phyloP scores from a whole-genome alignment of 108 stramenopile genomes.

The Skeletonema menzelii region DNA sequence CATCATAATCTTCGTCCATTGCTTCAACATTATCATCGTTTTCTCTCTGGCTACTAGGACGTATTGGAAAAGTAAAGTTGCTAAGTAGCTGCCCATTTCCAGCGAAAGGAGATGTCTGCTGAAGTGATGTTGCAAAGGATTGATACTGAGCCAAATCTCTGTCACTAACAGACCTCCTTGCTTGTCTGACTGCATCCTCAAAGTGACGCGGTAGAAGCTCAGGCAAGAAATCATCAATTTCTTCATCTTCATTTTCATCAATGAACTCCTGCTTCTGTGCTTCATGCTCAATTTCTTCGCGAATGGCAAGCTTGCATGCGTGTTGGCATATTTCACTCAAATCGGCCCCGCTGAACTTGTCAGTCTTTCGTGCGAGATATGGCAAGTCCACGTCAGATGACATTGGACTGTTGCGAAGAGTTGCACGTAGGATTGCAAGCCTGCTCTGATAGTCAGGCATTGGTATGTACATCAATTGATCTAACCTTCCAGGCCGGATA shows the following conservation, averaged over 20 bases:
- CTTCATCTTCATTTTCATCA: conserved; percentile 62
- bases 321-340: conserved; percentile 89
- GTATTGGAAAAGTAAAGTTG: conserved; percentile 51
- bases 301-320: conserved; percentile 88
- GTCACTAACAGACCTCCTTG: conserved; percentile 86
- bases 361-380: conserved; percentile 72
- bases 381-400: conserved; percentile 78
- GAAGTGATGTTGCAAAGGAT: conserved; percentile 72
- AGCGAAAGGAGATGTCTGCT: background rate
- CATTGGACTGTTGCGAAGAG: conserved; percentile 85
- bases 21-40: conserved; percentile 3
- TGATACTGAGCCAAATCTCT: conserved; percentile 94
- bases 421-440: conserved; percentile 88
- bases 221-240: conserved; percentile 33
- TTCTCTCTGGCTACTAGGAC: background rate
- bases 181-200: conserved; percentile 92
- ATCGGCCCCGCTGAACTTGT: conserved; percentile 94
- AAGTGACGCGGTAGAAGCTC: conserved; percentile 81
- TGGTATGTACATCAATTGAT: conserved; percentile 91
- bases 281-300: conserved; percentile 88
- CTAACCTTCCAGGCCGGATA: conserved; percentile 91
- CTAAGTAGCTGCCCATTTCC: conserved; percentile 14
- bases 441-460: conserved; percentile 89
- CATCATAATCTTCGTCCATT: conserved; percentile 54
- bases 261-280: conserved; percentile 36